Conservation (phyloP, 345 rosid species). For the Alliaria petiolata region DNA sequence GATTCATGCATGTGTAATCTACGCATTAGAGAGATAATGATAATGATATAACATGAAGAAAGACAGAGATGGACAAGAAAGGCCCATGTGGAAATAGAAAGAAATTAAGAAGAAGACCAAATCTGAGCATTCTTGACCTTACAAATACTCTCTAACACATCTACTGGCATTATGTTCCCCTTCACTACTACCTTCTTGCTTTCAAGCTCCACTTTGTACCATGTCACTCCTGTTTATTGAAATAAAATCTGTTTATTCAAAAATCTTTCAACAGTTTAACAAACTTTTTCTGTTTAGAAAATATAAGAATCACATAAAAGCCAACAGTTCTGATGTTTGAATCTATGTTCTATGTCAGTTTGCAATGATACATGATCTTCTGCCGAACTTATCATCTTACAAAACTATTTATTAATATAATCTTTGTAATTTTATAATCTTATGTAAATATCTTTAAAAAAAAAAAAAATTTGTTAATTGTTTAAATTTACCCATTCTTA, state of each 20-base stretch:
- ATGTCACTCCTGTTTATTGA: conserved; percentile 66
- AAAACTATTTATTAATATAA: background rate
- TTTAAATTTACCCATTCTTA: background rate
- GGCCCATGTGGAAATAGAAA: conserved; percentile 20
- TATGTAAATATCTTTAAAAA: background rate
- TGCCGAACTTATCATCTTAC: too few species aligned
- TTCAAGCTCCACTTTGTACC: conserved; percentile 87
- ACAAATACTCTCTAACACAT: conserved; percentile 78
- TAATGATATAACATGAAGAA: conserved; percentile 17
- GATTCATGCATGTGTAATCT: conserved; percentile 26
- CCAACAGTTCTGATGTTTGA: background rate
- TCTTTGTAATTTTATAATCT: background rate
- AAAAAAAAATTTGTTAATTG: too few species aligned
- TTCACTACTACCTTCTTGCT: conserved; percentile 79
- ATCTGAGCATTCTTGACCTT: conserved; percentile 83
- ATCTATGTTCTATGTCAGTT: background rate
- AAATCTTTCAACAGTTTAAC: conserved; percentile 11
- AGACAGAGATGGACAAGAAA: conserved; percentile 24
- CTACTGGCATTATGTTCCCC: conserved; percentile 69
- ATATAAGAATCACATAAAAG: background rate
- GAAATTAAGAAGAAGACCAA: conserved; percentile 40
- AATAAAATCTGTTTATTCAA: background rate
- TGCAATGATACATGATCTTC: background rate
- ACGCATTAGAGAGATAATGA: conserved; percentile 17
- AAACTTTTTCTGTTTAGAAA: background rate